A percentile compares a stretch with the other conserved stretches of the same genome.
phyloP scores from a whole-genome alignment of 2,329 filamentous ascomycete genomes.

The Biscogniauxia mediterranea region DNA sequence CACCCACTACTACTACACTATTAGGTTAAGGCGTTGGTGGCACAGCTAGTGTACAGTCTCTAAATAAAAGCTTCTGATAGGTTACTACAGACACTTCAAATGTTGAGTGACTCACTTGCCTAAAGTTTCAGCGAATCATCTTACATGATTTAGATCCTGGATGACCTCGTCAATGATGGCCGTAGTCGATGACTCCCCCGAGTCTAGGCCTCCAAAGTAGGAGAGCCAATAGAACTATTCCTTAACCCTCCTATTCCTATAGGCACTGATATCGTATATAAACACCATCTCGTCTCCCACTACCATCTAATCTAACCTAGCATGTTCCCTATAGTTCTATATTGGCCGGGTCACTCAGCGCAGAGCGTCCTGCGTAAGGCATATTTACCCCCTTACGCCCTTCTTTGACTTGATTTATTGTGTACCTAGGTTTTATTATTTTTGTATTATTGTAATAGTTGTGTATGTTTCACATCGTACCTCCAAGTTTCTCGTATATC shows the following conservation, averaged over 20 bases:
- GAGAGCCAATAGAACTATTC: background rate
- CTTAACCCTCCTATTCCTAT: background rate
- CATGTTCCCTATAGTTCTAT: background rate
- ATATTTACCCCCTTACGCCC: background rate
- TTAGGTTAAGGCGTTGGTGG: background rate
- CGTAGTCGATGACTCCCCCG: slow-evolving; percentile 5
- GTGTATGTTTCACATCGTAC: background rate
- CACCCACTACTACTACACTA: too few species aligned
- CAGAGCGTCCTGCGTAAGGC: background rate
- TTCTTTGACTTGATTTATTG: slow-evolving; percentile 4
- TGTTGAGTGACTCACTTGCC: slow-evolving; percentile 16
- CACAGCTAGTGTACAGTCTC: background rate
- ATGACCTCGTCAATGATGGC: slow-evolving; percentile 8
- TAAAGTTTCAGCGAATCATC: slow-evolving; percentile 12
- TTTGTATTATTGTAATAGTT: background rate
- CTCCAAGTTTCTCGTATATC: slow-evolving; percentile 7
- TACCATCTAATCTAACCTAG: background rate
- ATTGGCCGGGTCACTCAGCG: slow-evolving; percentile 1
- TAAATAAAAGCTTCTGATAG: too few species aligned
- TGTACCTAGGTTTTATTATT: background rate
- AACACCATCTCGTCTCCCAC: background rate
- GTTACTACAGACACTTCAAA: background rate
- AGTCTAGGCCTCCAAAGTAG: slow-evolving; percentile 1
- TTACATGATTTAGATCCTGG: slow-evolving; percentile 11
- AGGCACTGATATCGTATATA: background rate